Evolutionary conservation across 441 rosid species (phyloP).

Genomic region (Rhodomyrtus psidioides): DNA sequence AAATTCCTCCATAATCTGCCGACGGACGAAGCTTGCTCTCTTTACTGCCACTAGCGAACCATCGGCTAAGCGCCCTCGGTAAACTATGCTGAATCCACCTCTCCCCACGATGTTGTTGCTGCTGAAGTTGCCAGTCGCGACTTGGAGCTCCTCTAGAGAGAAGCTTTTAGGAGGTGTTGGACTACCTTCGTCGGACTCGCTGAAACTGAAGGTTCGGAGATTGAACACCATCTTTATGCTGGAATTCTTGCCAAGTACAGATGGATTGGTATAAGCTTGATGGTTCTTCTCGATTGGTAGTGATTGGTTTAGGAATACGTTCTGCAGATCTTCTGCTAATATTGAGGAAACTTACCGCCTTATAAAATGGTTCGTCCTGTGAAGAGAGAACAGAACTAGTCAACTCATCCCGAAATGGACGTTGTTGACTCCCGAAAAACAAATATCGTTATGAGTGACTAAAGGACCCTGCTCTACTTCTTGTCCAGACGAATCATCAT

Average conservation of each 20-base stretch:
- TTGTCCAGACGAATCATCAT: neutral
- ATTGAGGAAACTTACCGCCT: too few species aligned
- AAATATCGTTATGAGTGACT: too few species aligned
- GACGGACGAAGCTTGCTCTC: neutral
- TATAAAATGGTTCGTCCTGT: neutral
- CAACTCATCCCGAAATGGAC: too few species aligned
- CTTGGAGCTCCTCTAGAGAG: neutral
- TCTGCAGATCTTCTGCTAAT: too few species aligned
- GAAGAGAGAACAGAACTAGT: too few species aligned
- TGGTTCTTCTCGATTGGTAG: neutral
- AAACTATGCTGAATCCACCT: neutral
- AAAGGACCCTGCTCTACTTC: too few species aligned
- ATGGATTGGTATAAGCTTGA: neutral
- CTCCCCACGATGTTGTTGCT: neutral
- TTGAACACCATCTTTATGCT: neutral
- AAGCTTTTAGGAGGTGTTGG: neutral
- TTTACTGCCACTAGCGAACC: neutral
- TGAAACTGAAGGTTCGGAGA: neutral
- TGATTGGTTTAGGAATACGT: too few species aligned
- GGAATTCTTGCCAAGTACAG: neutral
- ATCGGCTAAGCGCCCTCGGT: neutral
- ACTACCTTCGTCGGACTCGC: neutral
- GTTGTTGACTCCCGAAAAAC: too few species aligned
- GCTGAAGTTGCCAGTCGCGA: neutral
- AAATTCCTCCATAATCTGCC: fast-evolving